These are phyloP conservation scores for Gastrolobium bilobum DNA, from an alignment of 306 rosid genomes.

Conservation along the genomic window DNA sequence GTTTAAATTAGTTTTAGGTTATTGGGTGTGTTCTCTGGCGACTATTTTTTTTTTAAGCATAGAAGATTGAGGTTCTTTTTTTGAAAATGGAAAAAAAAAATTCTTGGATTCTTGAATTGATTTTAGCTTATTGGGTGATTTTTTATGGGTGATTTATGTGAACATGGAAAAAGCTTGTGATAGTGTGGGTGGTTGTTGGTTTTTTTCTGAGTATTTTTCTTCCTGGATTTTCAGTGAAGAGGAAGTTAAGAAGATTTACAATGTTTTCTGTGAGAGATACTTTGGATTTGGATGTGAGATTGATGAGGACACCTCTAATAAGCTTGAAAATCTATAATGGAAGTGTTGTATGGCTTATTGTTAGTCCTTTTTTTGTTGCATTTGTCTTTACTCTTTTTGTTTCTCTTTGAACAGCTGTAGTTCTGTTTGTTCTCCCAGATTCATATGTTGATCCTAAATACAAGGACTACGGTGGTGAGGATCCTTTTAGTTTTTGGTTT, in stretches of 20 bases:
- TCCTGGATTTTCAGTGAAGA: constrained; percentile 67
- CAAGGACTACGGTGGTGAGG: too few relatives aligned
- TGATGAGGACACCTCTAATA: too few relatives aligned
- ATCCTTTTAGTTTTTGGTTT: background rate
- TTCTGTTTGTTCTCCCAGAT: too few relatives aligned
- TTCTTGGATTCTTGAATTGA: background rate
- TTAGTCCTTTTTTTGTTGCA: too few relatives aligned
- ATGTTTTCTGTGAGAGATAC: constrained; percentile 83
- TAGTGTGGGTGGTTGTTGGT: background rate
- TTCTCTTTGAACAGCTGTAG: too few relatives aligned
- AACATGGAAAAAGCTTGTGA: background rate
- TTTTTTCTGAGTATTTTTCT: constrained; percentile 12
- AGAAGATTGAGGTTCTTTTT: background rate
- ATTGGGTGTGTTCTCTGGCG: too few relatives aligned
- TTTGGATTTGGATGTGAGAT: constrained; percentile 88
- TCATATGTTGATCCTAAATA: too few relatives aligned
- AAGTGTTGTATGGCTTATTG: too few relatives aligned
- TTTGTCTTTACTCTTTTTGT: too few relatives aligned
- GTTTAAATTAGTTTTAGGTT: too few relatives aligned
- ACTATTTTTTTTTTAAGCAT: background rate
- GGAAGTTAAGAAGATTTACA: constrained; percentile 91
- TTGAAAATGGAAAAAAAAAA: too few relatives aligned
- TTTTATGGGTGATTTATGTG: background rate
- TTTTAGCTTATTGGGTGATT: background rate
- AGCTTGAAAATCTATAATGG: too few relatives aligned